A percentile compares a stretch with the other conserved stretches of the same genome.
Conservation (phyloP, 140 eudicot species). For the Senecio squalidus region DNA sequence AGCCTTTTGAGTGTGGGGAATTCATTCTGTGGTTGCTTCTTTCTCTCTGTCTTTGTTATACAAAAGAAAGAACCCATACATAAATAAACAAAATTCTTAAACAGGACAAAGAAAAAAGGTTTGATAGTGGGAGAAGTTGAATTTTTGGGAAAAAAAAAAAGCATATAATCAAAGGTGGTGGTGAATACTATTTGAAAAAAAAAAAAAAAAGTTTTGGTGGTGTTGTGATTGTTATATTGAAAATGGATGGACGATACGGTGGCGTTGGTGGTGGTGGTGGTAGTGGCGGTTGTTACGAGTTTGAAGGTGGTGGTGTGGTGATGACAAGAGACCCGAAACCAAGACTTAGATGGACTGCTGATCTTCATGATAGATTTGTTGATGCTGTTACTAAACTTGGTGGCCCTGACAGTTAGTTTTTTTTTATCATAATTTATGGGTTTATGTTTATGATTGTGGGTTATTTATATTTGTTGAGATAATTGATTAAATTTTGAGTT, state of each 20-base stretch:
- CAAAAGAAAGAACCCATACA: conserved; percentile 44
- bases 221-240: conserved; percentile 11
- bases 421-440: conserved; percentile 12
- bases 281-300: conserved; percentile 39
- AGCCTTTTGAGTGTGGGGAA: conserved; percentile 27
- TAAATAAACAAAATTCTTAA: conserved; percentile 35
- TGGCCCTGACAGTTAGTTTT: conserved; percentile 87
- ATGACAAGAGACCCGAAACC: conserved; percentile 98
- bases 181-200: conserved; percentile 25
- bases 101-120: conserved; percentile 28
- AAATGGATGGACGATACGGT: conserved; percentile 48
- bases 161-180: conserved; percentile 21
- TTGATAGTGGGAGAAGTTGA: conserved; percentile 42
- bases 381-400: conserved; percentile 96
- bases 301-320: conserved; percentile 66
- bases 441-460: conserved; percentile 10
- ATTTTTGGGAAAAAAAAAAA: conserved; percentile 20
- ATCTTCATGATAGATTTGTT: conserved; percentile 88
- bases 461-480: conserved; percentile 9
- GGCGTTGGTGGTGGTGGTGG: conserved; percentile 33
- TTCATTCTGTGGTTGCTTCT: conserved; percentile 39
- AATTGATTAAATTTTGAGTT: conserved; percentile 14
- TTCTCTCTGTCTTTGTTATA: conserved; percentile 43
- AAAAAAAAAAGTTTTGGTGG: conserved; percentile 13
- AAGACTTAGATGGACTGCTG: conserved; percentile 88